Evolutionary conservation across 1,139 yeast genomes (phyloP).

Genomic region (Fermentozyma sake): DNA sequence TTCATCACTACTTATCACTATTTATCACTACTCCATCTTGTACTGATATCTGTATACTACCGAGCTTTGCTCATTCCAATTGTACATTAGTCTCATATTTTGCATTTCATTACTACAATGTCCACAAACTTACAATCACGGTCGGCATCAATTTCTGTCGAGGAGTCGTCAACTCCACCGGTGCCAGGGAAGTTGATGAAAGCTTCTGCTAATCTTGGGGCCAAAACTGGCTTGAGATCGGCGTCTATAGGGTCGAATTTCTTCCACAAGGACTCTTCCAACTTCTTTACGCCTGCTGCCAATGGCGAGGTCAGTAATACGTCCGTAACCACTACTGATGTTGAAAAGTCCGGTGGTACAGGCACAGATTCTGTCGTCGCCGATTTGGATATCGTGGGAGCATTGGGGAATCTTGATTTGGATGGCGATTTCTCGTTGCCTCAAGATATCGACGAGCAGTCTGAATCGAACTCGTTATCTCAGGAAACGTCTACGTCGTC

Average conservation of each 20-base stretch:
- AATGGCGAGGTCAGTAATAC: background rate
- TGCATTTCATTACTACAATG: no score
- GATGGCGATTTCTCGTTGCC: constrained; percentile 28
- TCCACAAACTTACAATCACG: constrained; percentile 11
- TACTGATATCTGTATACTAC: no score
- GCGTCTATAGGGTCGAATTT: constrained; percentile 23
- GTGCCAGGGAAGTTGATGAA: background rate
- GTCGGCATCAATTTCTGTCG: constrained; percentile 17
- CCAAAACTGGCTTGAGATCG: constrained; percentile 12
- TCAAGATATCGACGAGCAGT: constrained; percentile 39
- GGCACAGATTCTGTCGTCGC: constrained; percentile 1
- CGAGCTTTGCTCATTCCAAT: no score
- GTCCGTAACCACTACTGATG: background rate
- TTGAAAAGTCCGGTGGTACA: background rate
- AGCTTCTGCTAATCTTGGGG: constrained; percentile 1
- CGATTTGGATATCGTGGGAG: constrained; percentile 40
- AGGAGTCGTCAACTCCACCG: constrained; percentile 9
- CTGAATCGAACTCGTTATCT: constrained; percentile 38
- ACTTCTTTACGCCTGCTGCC: constrained; percentile 12
- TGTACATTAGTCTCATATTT: no score
- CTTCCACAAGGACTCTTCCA: constrained; percentile 20
- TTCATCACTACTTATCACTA: no score
- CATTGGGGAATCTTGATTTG: constrained; percentile 35
- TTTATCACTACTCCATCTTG: no score
- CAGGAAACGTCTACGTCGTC: constrained; percentile 2